Conservation (phyloP, 768 basidiomycete genomes). For the Hericium erinaceus region DNA sequence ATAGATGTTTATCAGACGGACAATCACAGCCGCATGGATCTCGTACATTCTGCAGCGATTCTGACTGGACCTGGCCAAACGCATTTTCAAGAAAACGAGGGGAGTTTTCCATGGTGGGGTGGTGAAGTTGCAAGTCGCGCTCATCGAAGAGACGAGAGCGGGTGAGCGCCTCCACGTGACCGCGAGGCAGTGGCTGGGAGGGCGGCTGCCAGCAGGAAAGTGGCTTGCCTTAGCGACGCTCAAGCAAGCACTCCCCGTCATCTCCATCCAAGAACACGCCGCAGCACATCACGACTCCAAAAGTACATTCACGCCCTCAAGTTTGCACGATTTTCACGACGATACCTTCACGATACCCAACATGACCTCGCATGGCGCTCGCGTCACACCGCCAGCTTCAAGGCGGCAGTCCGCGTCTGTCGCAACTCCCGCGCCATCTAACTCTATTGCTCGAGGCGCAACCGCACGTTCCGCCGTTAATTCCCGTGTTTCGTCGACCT, state of each 20-base stretch:
- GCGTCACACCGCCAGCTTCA: slow-evolving; percentile 27
- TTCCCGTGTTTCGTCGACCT: slow-evolving; percentile 44
- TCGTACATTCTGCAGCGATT: neutral
- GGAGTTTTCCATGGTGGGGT: too few relatives aligned
- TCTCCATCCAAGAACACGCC: neutral
- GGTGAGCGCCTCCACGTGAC: too few relatives aligned
- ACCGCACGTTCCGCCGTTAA: slow-evolving; percentile 59
- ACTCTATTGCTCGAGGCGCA: slow-evolving; percentile 42
- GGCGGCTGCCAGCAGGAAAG: slow-evolving; percentile 2
- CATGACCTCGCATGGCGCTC: slow-evolving; percentile 12
- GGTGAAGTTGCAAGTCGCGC: too few relatives aligned
- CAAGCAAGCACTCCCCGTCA: neutral
- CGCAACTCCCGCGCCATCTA: slow-evolving; percentile 31
- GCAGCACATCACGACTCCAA: too few relatives aligned
- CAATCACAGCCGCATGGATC: neutral
- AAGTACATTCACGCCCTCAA: too few relatives aligned
- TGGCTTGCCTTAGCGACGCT: neutral
- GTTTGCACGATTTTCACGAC: too few relatives aligned
- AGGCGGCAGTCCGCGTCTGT: slow-evolving; percentile 36
- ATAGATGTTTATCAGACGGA: neutral
- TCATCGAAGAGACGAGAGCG: too few relatives aligned
- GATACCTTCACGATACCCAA: too few relatives aligned
- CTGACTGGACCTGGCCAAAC: neutral
- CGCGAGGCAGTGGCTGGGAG: neutral
- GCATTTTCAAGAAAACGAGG: too few relatives aligned